Percentiles rank a stretch among this genome's conserved stretches.
These are phyloP conservation scores for Puccinia triticina DNA, from an alignment of 1,284 basidiomycete species.

Conservation along the genomic window DNA sequence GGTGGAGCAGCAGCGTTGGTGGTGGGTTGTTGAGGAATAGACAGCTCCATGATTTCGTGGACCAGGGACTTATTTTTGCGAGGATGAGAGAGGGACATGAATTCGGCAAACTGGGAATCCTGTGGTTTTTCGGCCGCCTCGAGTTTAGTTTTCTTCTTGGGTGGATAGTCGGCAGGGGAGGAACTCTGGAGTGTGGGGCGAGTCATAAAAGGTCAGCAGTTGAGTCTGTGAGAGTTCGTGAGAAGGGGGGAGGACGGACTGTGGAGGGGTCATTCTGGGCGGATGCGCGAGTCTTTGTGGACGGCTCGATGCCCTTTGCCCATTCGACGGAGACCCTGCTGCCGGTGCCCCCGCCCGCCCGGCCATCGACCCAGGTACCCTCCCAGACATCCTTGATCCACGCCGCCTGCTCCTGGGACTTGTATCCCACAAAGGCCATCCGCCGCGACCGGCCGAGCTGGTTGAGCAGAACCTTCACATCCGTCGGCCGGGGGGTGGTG, in stretches of 20 bases:
- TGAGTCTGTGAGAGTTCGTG: too few relatives aligned
- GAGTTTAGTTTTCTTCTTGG: conserved; percentile 26
- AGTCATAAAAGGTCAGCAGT: too few relatives aligned
- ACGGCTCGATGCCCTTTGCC: conserved; percentile 37
- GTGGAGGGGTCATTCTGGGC: background rate
- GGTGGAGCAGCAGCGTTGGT: background rate
- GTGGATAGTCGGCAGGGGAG: background rate
- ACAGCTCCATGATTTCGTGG: conserved; percentile 11
- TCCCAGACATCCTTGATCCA: conserved; percentile 83
- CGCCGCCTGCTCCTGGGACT: conserved; percentile 74
- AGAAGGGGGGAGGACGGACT: background rate
- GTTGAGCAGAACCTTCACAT: conserved; percentile 79
- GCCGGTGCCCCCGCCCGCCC: conserved; percentile 70
- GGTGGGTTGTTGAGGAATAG: conserved; percentile 32
- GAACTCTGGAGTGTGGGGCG: too few relatives aligned
- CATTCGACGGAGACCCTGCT: conserved; percentile 67
- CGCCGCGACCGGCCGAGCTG: conserved; percentile 77
- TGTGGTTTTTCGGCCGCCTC: background rate
- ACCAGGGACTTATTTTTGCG: conserved; percentile 40
- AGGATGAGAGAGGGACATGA: conserved; percentile 31
- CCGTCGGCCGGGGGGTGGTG: conserved; percentile 68
- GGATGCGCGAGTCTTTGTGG: background rate
- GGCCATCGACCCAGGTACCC: conserved; percentile 68
- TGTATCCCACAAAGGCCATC: conserved; percentile 92
- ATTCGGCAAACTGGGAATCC: conserved; percentile 33